A percentile compares a stretch with the other conserved stretches of the same genome.
phyloP scores from a whole-genome alignment of 768 basidiomycete species.

The Mycena belliarum region DNA sequence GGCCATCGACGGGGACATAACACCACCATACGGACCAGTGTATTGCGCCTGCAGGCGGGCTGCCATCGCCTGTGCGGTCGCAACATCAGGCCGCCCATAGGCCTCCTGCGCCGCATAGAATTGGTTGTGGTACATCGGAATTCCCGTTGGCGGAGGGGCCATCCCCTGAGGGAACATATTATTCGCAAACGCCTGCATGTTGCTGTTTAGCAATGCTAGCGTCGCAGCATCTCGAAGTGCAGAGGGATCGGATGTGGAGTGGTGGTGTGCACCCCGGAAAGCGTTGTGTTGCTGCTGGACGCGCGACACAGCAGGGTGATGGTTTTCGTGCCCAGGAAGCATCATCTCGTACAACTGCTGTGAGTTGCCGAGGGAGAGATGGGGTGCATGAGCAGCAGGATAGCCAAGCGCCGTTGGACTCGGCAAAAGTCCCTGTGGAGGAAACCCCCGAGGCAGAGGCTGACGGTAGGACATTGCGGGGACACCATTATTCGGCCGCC shows the following conservation, averaged over 20 bases:
- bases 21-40: slow-evolving; percentile 47
- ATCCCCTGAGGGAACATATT: slow-evolving; percentile 56
- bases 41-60: slow-evolving; percentile 69
- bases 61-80: slow-evolving; percentile 57
- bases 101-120: slow-evolving; percentile 66
- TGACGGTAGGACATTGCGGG: slow-evolving; percentile 60
- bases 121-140: slow-evolving; percentile 70
- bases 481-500: slow-evolving; percentile 51
- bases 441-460: slow-evolving; percentile 53
- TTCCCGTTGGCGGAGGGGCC: slow-evolving; percentile 42
- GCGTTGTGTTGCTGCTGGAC: slow-evolving; percentile 79
- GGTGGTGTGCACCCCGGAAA: slow-evolving; percentile 76
- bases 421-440: slow-evolving; percentile 52
- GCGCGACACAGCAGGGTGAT: slow-evolving; percentile 67
- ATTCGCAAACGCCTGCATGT: slow-evolving; percentile 56
- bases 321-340: slow-evolving; percentile 57
- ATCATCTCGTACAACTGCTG: slow-evolving; percentile 85
- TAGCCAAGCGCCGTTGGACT: slow-evolving; percentile 58
- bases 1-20: slow-evolving; percentile 31
- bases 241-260: slow-evolving; percentile 82
- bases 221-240: slow-evolving; percentile 70
- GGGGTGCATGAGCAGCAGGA: slow-evolving; percentile 56
- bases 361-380: slow-evolving; percentile 70
- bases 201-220: slow-evolving; percentile 61
- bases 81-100: slow-evolving; percentile 52